Conservation (phyloP, 2,329 filamentous ascomycete genomes). For the Hypoxylon sp. region DNA sequence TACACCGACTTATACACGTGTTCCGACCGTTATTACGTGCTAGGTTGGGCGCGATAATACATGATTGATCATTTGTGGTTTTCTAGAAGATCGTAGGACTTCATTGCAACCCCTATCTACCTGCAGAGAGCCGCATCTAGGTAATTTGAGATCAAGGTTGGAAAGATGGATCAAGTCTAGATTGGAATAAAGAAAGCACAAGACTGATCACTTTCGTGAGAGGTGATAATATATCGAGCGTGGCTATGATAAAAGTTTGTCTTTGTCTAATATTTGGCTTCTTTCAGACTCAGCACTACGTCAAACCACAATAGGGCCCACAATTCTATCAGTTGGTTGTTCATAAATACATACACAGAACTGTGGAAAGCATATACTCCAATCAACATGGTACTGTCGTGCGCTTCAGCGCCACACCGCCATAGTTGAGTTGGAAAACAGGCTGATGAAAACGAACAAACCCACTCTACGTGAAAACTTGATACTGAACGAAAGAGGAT, state of each 20-base stretch:
- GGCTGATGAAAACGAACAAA: background rate
- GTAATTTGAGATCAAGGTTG: background rate
- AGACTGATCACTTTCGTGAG: too few relatives aligned
- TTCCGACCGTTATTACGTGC: background rate
- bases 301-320: background rate
- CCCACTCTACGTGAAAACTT: background rate
- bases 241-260: too few relatives aligned
- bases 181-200: too few relatives aligned
- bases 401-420: too few relatives aligned
- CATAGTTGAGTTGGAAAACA: background rate
- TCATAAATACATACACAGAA: too few relatives aligned
- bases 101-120: background rate
- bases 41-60: background rate
- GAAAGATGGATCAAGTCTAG: too few relatives aligned
- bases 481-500: constrained; percentile 1
- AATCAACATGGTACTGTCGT: background rate
- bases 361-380: background rate
- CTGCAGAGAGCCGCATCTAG: background rate
- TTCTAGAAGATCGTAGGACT: too few relatives aligned
- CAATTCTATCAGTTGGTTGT: background rate
- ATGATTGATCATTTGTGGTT: background rate
- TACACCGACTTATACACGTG: background rate
- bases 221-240: background rate
- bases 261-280: too few relatives aligned
- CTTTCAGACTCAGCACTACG: too few relatives aligned